Evolutionary conservation across 331 rosid genomes (phyloP).

Genomic region (Pyrus hybrid): DNA sequence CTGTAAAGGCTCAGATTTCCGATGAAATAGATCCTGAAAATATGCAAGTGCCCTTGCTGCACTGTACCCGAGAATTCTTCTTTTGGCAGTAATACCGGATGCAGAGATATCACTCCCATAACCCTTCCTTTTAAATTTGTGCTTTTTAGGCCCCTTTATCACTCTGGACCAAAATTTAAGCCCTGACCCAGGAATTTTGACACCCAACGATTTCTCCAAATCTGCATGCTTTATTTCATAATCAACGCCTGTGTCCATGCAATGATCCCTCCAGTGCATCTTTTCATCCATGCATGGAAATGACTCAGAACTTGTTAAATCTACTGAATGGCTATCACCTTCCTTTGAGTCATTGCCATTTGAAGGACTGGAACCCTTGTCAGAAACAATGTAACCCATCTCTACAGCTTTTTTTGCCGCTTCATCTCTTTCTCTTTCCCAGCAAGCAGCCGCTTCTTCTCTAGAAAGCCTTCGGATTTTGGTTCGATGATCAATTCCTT

Average conservation of each 20-base stretch:
- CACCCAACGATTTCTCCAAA: conserved; percentile 76
- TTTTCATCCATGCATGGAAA: conserved; percentile 56
- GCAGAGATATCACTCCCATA: conserved; percentile 42
- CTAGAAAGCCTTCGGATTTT: conserved; percentile 56
- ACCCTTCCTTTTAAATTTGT: conserved; percentile 55
- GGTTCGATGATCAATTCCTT: conserved; percentile 70
- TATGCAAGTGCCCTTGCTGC: conserved; percentile 56
- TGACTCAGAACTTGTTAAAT: conserved; percentile 23
- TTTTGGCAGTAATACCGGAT: conserved; percentile 38
- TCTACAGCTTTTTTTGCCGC: conserved; percentile 71
- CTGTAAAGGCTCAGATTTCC: conserved; percentile 32
- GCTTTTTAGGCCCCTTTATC: conserved; percentile 39
- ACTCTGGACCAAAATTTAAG: conserved; percentile 57
- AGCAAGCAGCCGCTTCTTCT: conserved; percentile 49
- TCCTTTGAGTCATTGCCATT: conserved; percentile 35
- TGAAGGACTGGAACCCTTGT: conserved; percentile 27
- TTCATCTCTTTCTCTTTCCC: conserved; percentile 56
- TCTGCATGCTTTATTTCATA: conserved; percentile 72
- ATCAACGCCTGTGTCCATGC: conserved; percentile 73
- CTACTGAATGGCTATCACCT: conserved; percentile 19
- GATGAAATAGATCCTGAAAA: conserved; percentile 42
- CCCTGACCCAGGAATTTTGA: conserved; percentile 53
- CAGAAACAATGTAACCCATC: conserved; percentile 62
- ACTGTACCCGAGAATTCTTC: conserved; percentile 64
- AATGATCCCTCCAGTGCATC: conserved; percentile 54